phyloP scores from a whole-genome alignment of 2,329 filamentous ascomycete species.

The Delphinella strobiligena region DNA sequence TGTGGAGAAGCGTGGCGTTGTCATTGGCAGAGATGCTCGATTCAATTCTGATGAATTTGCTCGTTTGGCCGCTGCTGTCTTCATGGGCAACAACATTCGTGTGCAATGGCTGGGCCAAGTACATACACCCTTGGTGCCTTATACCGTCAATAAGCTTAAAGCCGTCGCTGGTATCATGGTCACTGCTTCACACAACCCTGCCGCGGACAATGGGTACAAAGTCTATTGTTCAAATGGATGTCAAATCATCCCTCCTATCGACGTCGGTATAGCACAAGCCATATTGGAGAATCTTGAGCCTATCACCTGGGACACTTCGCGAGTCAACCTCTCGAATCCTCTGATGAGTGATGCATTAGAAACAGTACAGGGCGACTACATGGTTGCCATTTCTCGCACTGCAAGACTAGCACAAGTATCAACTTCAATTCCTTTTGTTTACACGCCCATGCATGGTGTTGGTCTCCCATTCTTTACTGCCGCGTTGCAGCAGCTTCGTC shows the following conservation, averaged over 20 bases:
- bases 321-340: neutral
- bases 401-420: neutral
- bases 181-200: constrained; percentile 54
- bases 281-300: constrained; percentile 46
- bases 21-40: constrained; percentile 51
- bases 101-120: constrained; percentile 48
- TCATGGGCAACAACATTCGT: constrained; percentile 44
- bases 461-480: constrained; percentile 36
- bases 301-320: constrained; percentile 28
- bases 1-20: constrained; percentile 35
- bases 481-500: constrained; percentile 26
- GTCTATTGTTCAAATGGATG: constrained; percentile 55
- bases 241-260: constrained; percentile 53
- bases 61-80: constrained; percentile 46
- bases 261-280: constrained; percentile 43
- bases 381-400: neutral
- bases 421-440: constrained; percentile 30
- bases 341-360: constrained; percentile 3
- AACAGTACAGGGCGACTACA: constrained; percentile 5
- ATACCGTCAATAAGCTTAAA: constrained; percentile 41
- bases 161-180: constrained; percentile 53
- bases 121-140: constrained; percentile 52
- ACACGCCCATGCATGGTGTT: constrained; percentile 47
- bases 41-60: constrained; percentile 52
- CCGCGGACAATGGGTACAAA: constrained; percentile 55